These are phyloP conservation scores for Podaxis sp. DNA, from an alignment of 768 basidiomycete species.

Conservation along the genomic window DNA sequence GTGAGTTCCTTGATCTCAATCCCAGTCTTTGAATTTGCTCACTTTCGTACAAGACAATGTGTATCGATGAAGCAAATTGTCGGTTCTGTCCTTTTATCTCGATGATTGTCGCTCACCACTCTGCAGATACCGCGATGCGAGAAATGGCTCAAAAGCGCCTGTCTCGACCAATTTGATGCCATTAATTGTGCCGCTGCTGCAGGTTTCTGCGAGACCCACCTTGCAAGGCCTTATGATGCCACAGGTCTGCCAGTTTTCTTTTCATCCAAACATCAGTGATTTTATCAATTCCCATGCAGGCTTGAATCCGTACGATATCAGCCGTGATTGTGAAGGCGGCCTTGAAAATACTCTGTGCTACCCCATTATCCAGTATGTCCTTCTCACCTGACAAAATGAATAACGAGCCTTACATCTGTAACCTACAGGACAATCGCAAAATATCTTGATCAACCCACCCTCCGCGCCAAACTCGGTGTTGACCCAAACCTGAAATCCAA, in stretches of 20 bases:
- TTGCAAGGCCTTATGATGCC: conserved; percentile 40
- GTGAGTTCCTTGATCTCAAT: conserved; percentile 36
- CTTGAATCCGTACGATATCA: conserved; percentile 70
- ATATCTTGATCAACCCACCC: conserved; percentile 60
- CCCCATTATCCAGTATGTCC: conserved; percentile 39
- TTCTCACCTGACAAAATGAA: background rate
- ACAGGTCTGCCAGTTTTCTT: conserved; percentile 31
- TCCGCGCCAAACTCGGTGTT: conserved; percentile 61
- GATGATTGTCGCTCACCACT: background rate
- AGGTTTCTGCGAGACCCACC: conserved; percentile 55
- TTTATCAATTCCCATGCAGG: conserved; percentile 20
- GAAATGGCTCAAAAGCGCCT: conserved; percentile 50
- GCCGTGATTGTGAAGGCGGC: conserved; percentile 52
- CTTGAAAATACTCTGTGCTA: conserved; percentile 54
- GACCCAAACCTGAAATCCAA: conserved; percentile 38
- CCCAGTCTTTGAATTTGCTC: conserved; percentile 22
- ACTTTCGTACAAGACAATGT: conserved; percentile 40
- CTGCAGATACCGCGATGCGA: conserved; percentile 62
- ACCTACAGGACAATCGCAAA: conserved; percentile 46
- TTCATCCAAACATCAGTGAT: background rate
- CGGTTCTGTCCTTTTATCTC: conserved; percentile 18
- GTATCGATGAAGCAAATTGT: conserved; percentile 62
- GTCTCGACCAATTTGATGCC: conserved; percentile 62
- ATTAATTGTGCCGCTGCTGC: conserved; percentile 65
- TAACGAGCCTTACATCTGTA: background rate